Percentiles rank a stretch among this genome's conserved stretches.
phyloP scores from a whole-genome alignment of 75 land plant species.

The Chamaecyparis obtusa region DNA sequence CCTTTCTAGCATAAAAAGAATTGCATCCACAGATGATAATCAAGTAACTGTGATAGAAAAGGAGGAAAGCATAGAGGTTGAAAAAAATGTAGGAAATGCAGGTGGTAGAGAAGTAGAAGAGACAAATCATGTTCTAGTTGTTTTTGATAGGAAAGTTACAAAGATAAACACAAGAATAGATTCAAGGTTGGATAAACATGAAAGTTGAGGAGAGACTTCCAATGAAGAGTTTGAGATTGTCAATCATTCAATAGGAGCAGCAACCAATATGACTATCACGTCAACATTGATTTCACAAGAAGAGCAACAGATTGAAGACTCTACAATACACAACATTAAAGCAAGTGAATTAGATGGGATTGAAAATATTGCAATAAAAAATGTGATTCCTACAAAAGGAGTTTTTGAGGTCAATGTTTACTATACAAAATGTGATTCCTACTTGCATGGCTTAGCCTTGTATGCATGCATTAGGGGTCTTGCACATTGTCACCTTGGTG shows the following conservation, averaged over 20 bases:
- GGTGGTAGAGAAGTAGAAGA: not conserved
- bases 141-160: not conserved
- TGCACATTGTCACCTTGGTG: too few species aligned
- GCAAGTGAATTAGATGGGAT: not conserved
- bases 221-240: not conserved
- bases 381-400: not conserved
- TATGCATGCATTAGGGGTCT: too few species aligned
- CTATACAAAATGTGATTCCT: conserved; percentile 54
- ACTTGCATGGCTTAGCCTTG: too few species aligned
- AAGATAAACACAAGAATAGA: not conserved
- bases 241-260: not conserved
- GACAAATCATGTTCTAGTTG: not conserved
- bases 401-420: conserved; percentile 12
- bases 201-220: not conserved
- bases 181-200: not conserved
- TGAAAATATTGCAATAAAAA: not conserved
- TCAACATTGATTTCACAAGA: not conserved
- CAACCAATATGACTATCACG: not conserved
- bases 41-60: not conserved
- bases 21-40: not conserved
- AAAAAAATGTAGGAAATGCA: conserved; percentile 4
- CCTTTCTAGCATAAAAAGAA: not conserved
- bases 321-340: not conserved
- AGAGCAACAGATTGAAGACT: not conserved
- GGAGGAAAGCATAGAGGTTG: not conserved